Base-by-base conservation (phyloP, 768 basidiomycete species). In the Amyloporia xantha region DNA sequence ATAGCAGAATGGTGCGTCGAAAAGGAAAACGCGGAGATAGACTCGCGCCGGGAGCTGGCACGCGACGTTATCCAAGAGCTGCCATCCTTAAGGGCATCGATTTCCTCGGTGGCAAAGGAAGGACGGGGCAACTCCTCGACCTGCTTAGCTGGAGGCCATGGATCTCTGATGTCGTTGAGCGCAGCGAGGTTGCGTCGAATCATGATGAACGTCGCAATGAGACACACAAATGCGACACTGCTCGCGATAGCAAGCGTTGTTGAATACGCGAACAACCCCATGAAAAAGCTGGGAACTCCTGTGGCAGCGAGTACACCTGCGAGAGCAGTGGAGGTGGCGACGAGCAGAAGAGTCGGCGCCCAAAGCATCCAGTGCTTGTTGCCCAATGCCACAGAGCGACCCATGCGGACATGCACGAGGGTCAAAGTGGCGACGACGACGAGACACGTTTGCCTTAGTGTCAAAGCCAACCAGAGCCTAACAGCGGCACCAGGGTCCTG, bases 1-100 rank as follows among this genome's bases (percentile, higher is more conserved):
- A 69, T 71, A 21, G 66, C 67, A 13, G 63, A 67, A 37, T 72
- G 70, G 21, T 70, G 71, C 1, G 84, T 86, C 1, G 83, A 82
- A 64, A 86, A 84, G 1, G 84, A 86, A 77, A 83, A 86, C 15
- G 76, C 76, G 6, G 84, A 87, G 23, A 78, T 62, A 1, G 84
- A 84, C 38, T 76, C 73, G 48, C 68, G 76, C 38, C 76, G 73
- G 15, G 71, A 71, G 54, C 71, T 71, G 4, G 78, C 70, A 37
- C 76, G 73, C 41, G 86, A 87, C 0, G 86, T 85, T 51, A 89
- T 78, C 85, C 86, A 88, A n/a, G 86, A 86, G 42, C 78, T 79
- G 44, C 85, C 84, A 54, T 88, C 86, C 19, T 80, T 79, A 44
- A 88, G 71, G 17, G 71, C 83, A 51, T 87, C 82, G 42, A 88